phyloP scores from a whole-genome alignment of 1,284 basidiomycete genomes.

The Trametes polyzona region DNA sequence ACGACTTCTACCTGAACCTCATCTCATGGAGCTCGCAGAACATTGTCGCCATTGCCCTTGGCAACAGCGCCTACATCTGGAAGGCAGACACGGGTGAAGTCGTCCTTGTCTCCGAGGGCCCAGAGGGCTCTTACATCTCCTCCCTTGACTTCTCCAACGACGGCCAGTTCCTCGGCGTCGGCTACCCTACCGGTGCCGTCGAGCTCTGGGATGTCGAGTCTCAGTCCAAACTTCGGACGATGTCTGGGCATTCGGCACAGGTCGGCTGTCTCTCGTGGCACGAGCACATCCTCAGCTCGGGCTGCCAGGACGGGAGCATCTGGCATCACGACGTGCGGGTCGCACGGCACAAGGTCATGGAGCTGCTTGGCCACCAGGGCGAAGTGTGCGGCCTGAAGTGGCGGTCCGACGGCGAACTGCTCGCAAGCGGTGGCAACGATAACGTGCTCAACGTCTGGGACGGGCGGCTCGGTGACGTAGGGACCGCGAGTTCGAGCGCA shows the following conservation, averaged over 20 bases:
- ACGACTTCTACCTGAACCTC: slow-evolving; percentile 98
- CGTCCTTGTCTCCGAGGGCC: slow-evolving; percentile 73
- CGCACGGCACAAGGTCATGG: slow-evolving; percentile 86
- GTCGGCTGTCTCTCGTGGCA: slow-evolving; percentile 86
- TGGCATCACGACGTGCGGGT: slow-evolving; percentile 94
- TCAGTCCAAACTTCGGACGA: slow-evolving; percentile 83
- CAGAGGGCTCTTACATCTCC: slow-evolving; percentile 76
- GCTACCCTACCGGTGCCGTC: slow-evolving; percentile 84
- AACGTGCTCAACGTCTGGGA: slow-evolving; percentile 99
- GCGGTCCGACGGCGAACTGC: slow-evolving; percentile 83
- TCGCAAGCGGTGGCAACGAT: slow-evolving; percentile 94
- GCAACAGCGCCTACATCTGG: slow-evolving; percentile 89
- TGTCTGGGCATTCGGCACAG: slow-evolving; percentile 84
- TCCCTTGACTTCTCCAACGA: slow-evolving; percentile 88
- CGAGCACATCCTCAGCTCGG: slow-evolving; percentile 84
- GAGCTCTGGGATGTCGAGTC: slow-evolving; percentile 96
- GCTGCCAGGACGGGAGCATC: slow-evolving; percentile 90
- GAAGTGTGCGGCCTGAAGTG: slow-evolving; percentile 89
- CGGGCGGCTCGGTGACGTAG: slow-evolving; percentile 70
- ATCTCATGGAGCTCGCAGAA: slow-evolving; percentile 90
- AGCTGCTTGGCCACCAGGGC: slow-evolving; percentile 85
- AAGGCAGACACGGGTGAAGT: slow-evolving; percentile 90
- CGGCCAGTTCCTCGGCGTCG: slow-evolving; percentile 87
- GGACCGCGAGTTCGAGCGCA: slow-evolving; percentile 55
- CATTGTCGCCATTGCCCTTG: slow-evolving; percentile 86